Conservation (phyloP, 2,329 filamentous ascomycete genomes). For the Basipetospora chlamydospora region DNA sequence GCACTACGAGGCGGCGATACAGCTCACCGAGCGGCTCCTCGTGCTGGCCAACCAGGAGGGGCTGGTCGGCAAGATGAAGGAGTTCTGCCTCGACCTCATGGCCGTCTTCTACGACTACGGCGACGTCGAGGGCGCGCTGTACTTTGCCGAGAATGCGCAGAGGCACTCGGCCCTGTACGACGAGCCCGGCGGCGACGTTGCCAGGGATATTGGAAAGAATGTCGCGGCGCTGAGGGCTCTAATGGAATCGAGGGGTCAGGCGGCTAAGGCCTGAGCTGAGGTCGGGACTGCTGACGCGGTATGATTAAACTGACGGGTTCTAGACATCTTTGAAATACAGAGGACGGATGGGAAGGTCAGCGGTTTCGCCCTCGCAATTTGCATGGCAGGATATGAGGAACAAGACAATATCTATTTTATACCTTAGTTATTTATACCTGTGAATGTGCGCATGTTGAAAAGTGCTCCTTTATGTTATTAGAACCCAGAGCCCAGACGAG, state of each 20-base stretch:
- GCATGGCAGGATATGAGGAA: too few species aligned
- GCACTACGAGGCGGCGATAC: background rate
- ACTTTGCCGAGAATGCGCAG: background rate
- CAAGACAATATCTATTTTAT: too few species aligned
- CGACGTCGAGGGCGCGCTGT: background rate
- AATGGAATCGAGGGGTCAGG: background rate
- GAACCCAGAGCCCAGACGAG: too few species aligned
- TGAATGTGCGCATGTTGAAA: too few species aligned
- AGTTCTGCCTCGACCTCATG: constrained; percentile 1
- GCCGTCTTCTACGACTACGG: constrained; percentile 1
- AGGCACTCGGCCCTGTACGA: background rate
- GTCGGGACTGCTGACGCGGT: background rate
- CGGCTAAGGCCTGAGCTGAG: background rate
- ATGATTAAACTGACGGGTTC: background rate
- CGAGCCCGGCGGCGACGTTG: background rate
- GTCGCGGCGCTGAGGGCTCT: background rate
- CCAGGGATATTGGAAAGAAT: background rate
- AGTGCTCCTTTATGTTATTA: too few species aligned
- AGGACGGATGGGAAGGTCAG: too few species aligned
- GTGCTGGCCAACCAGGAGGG: background rate
- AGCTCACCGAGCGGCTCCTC: background rate
- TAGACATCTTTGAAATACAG: too few species aligned
- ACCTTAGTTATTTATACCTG: too few species aligned
- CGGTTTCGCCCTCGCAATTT: too few species aligned
- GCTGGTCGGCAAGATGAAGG: background rate